A percentile compares a stretch with the other conserved stretches of the same genome.
These are phyloP conservation scores for Populus euphratica DNA, from an alignment of 345 rosid genomes.

Conservation along the genomic window DNA sequence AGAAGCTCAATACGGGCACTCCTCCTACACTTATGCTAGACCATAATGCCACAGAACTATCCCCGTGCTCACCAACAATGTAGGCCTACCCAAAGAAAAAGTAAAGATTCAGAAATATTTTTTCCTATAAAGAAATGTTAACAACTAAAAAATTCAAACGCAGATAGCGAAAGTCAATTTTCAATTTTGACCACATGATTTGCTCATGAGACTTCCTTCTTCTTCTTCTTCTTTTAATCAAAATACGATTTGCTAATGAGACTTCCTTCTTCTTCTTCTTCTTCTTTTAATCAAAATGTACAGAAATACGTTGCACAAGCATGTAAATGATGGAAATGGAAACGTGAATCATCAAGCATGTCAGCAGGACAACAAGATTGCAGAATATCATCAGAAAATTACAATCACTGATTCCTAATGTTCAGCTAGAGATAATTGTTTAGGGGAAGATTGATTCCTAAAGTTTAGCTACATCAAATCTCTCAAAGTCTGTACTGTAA, in stretches of 20 bases:
- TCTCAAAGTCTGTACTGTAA: too few relatives aligned
- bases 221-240: too few relatives aligned
- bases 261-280: neutral
- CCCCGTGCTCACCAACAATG: slow-evolving; percentile 92
- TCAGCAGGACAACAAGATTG: too few relatives aligned
- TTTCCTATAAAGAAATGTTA: neutral
- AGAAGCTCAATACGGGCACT: slow-evolving; percentile 75
- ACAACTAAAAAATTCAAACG: neutral
- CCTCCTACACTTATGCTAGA: slow-evolving; percentile 92
- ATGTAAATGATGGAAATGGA: too few relatives aligned
- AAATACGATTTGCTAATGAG: neutral
- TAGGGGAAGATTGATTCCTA: too few relatives aligned
- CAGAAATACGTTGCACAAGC: too few relatives aligned
- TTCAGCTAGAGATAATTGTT: too few relatives aligned
- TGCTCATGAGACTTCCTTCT: neutral
- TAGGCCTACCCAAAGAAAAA: slow-evolving; percentile 44
- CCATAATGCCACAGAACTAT: slow-evolving; percentile 94
- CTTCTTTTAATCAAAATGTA: neutral
- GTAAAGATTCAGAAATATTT: neutral
- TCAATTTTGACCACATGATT: neutral
- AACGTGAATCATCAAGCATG: too few relatives aligned
- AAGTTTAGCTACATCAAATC: too few relatives aligned
- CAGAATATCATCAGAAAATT: too few relatives aligned
- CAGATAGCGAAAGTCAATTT: neutral
- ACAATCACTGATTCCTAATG: too few relatives aligned